Evolutionary conservation across 768 basidiomycete genomes (phyloP).

Genomic region (Xanthoconium purpureum): DNA sequence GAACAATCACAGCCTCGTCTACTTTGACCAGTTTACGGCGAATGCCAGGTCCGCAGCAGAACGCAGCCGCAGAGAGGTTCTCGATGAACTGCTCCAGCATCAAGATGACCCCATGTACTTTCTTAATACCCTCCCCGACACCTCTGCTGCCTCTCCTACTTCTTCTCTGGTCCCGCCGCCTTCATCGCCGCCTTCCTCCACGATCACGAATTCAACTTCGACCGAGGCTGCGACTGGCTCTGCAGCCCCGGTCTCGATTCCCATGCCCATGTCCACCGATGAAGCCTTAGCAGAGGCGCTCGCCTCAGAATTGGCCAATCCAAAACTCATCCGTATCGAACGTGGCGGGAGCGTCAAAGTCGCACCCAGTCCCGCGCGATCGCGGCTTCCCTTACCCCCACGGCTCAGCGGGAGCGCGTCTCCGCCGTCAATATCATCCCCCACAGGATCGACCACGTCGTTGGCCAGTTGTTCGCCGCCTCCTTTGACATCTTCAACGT

Average conservation of each 20-base stretch:
- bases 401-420: constrained; percentile 23
- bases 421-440: constrained; percentile 22
- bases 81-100: constrained; percentile 63
- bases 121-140: constrained; percentile 24
- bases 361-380: constrained; percentile 1
- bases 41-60: constrained; percentile 55
- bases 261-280: constrained; percentile 32
- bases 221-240: background rate
- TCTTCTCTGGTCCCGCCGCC: background rate
- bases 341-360: constrained; percentile 13
- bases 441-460: constrained; percentile 15
- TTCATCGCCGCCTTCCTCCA: too few relatives aligned
- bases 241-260: constrained; percentile 34
- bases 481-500: background rate
- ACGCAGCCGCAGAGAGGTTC: constrained; percentile 47
- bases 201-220: background rate
- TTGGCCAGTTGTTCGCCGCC: constrained; percentile 10
- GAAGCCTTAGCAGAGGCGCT: constrained; percentile 39
- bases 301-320: constrained; percentile 27
- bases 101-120: constrained; percentile 73
- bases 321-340: constrained; percentile 2
- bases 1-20: constrained; percentile 37
- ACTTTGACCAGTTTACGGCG: constrained; percentile 61
- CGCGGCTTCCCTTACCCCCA: constrained; percentile 22
- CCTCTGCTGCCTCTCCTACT: too few relatives aligned